phyloP scores from a whole-genome alignment of 306 rosid genomes.

The Vigna reflexopilosa region DNA sequence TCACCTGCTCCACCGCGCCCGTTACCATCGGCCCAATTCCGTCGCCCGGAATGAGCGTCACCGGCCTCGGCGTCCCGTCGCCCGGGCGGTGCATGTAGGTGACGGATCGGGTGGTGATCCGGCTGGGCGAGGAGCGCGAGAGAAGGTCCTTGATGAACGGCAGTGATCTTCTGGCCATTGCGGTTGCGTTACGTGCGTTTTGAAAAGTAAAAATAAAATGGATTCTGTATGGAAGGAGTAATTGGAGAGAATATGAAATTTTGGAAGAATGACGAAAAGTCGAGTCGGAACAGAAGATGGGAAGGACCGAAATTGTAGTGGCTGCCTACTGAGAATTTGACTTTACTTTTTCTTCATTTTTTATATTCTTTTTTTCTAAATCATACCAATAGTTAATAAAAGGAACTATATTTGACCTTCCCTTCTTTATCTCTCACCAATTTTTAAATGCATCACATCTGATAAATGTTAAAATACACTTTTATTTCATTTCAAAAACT shows the following conservation, averaged over 20 bases:
- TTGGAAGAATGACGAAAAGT: background rate
- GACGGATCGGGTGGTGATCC: slow-evolving; percentile 54
- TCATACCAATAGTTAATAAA: background rate
- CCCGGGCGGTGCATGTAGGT: slow-evolving; percentile 89
- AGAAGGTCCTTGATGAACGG: slow-evolving; percentile 46
- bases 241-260: background rate
- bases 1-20: slow-evolving; percentile 69
- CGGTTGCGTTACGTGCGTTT: background rate
- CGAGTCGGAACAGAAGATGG: background rate
- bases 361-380: background rate
- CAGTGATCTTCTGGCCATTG: slow-evolving; percentile 56
- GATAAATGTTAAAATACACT: no score
- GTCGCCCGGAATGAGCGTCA: slow-evolving; percentile 75
- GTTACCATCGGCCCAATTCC: slow-evolving; percentile 76
- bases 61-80: slow-evolving; percentile 62
- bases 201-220: no score
- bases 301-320: slow-evolving; percentile 35
- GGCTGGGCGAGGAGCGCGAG: slow-evolving; percentile 9
- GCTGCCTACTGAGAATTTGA: slow-evolving; percentile 33
- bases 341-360: background rate
- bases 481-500: no score
- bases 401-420: background rate
- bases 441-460: no score
- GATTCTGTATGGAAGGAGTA: background rate
- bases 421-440: no score